Percentiles rank a stretch among this genome's conserved stretches.
Evolutionary conservation across 2,329 filamentous ascomycete genomes (phyloP).

Genomic region (Aspergillus sp.): DNA sequence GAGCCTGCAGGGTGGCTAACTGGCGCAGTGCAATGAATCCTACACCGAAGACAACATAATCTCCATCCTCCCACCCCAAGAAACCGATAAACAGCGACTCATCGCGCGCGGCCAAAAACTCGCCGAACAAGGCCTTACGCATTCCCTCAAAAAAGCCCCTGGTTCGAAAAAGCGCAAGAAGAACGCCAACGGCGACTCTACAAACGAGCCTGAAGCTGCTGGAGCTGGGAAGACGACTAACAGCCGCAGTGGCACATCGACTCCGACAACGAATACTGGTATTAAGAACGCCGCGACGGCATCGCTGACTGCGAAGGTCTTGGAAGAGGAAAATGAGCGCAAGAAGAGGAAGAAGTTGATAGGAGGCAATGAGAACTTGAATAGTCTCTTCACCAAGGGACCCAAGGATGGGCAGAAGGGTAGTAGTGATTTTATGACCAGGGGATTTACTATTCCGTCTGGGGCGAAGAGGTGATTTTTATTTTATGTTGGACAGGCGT

Average conservation of each 20-base stretch:
- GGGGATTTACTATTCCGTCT: slow-evolving; percentile 49
- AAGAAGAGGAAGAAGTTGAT: slow-evolving; percentile 72
- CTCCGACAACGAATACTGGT: slow-evolving; percentile 36
- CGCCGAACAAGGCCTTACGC: slow-evolving; percentile 65
- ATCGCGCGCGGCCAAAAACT: slow-evolving; percentile 62
- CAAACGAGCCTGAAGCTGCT: slow-evolving; percentile 30
- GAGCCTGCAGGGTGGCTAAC: background rate
- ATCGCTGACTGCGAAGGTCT: slow-evolving; percentile 73
- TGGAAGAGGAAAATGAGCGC: slow-evolving; percentile 76
- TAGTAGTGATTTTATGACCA: slow-evolving; percentile 52
- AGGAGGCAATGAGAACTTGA: slow-evolving; percentile 51
- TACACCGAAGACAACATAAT: slow-evolving; percentile 73
- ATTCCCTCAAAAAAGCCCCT: slow-evolving; percentile 75
- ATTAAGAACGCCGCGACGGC: slow-evolving; percentile 89
- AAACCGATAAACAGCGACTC: slow-evolving; percentile 64
- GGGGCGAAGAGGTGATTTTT: slow-evolving; percentile 30
- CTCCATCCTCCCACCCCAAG: slow-evolving; percentile 66
- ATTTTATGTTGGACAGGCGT: slow-evolving; percentile 1
- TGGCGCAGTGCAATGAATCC: slow-evolving; percentile 60
- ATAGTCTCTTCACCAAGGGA: slow-evolving; percentile 47
- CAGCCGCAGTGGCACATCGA: slow-evolving; percentile 26
- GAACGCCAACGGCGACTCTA: slow-evolving; percentile 39
- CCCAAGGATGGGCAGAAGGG: slow-evolving; percentile 38
- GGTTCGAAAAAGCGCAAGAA: slow-evolving; percentile 70
- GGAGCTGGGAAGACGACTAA: slow-evolving; percentile 8